Base-by-base conservation (phyloP, 129 eudicot genomes). In the Lactuca saligna region DNA sequence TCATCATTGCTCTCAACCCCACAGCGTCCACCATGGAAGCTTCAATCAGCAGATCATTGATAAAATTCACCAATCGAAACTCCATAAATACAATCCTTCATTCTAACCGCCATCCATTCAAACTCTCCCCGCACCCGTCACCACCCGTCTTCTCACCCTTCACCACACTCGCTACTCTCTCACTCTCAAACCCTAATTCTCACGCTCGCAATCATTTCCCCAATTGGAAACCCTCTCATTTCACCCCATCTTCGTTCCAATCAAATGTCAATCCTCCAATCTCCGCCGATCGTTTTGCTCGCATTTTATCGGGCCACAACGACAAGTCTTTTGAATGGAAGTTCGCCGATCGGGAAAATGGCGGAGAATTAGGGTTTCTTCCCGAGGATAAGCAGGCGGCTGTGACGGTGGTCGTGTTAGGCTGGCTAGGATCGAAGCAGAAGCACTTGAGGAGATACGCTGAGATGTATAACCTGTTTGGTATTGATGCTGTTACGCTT, bases 401-500 rank as follows among this genome's bases (percentile, higher is more conserved):
- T 70, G 90, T 80, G 50, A 83, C 91, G 33, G 97, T 80, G 42
- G 95, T 93, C 57, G 31, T 93, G 79, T 50, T 93, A 37, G 99
- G 97, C 2, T 93, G 99, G 99, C 73, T 93, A 15, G 99, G 99
- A 7, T 86, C 95, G 0, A 71, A 63, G 73, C 84, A 78, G 51
- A 93, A 87, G 54, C 99, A 93, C 54, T 71, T 93, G 76, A 85
- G 79, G 85, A 83, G 88, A 81, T 93, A 89, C 66, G 93, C 83
- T 9, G 97, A 89, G 76, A 31, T 87, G 80, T 93, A 93, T 68
- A 83, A 82, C 20, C 20, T 69, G 20, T 80, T 75, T 68, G 97
- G 97, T 6, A 81, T 85, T 73, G 73, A 87, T 63, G 87, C 88
- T 0, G 71, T 85, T 49, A 83, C 86, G 0, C 85, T 85, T 61